A percentile compares a stretch with the other conserved stretches of the same genome.
phyloP scores from a whole-genome alignment of 192 early-diverging fungal species.

The Anaeromyces robustus region DNA sequence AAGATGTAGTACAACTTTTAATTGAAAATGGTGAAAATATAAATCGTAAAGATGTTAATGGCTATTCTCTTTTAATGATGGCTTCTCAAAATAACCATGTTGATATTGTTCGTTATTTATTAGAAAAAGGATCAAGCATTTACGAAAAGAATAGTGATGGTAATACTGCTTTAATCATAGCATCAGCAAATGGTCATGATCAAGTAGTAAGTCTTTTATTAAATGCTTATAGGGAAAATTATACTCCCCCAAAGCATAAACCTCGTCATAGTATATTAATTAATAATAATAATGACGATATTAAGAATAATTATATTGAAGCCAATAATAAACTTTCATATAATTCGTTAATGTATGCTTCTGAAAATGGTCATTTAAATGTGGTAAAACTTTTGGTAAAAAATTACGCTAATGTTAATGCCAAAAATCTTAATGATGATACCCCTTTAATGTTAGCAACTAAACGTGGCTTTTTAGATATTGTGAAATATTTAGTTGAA shows the following conservation, averaged over 20 bases:
- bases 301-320: neutral
- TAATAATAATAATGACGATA: neutral
- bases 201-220: neutral
- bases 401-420: neutral
- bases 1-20: neutral
- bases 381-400: neutral
- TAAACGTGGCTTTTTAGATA: neutral
- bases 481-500: neutral
- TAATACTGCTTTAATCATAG: neutral
- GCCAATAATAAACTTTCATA: neutral
- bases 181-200: neutral
- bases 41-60: neutral
- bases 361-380: neutral
- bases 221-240: too few relatives aligned
- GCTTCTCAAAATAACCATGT: neutral
- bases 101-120: neutral
- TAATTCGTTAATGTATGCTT: neutral
- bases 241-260: too few relatives aligned
- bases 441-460: neutral
- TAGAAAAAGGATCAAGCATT: neutral
- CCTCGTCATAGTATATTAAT: too few relatives aligned
- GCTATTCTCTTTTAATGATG: neutral
- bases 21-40: neutral
- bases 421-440: neutral
- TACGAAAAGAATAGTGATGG: neutral